Base-by-base conservation (phyloP, 176 grass and related monocot species). In the Phragmites australis region DNA sequence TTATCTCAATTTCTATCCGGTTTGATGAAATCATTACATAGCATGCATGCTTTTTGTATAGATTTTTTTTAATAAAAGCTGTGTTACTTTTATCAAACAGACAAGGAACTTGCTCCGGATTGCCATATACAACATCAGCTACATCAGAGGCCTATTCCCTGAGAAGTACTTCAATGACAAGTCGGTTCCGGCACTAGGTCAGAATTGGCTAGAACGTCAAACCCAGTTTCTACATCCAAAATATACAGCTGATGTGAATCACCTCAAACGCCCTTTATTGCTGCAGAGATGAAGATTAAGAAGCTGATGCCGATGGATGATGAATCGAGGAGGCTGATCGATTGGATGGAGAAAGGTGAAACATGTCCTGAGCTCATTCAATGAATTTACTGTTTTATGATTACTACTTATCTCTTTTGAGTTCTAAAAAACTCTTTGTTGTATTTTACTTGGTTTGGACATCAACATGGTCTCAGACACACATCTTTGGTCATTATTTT, bases 331-430 rank as follows among this genome's bases (percentile, higher is more conserved):
- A 89, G 96, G 71, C 84, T 99, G 68, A 99, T 99, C 30, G 92
- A 95, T 77, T 99, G 96, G 96, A 99, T 99, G 96, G 92, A 99
- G 84, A 99, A 95, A 95, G 92, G 92, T 99, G 50, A 92, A 62
- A 80, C 73, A 56, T 58, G 65, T 54, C 60, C 18, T 83, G 26
- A 39, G 25, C 68, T 41, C 65, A 64, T 61, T 56, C 56, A 77
- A 8, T 32, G 21, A 63, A 11, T 75, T 82, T 6, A 60, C 26
- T 74, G 16, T 65, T 67, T 56, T 50, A 31, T 53, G 18, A 46
- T 27, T 40, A 19, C 17, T 7, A 4, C 26, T 19, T 60, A 37
- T 78, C 6, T 50, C 3, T 9, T 65, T 23, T 66, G 39, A 8
- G 30, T 39, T 66, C 9, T 19, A 13, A 25, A 42, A 51, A 42